Conservation (phyloP, 2,329 filamentous ascomycete genomes). For the Phyllosticta citrichinensis region DNA sequence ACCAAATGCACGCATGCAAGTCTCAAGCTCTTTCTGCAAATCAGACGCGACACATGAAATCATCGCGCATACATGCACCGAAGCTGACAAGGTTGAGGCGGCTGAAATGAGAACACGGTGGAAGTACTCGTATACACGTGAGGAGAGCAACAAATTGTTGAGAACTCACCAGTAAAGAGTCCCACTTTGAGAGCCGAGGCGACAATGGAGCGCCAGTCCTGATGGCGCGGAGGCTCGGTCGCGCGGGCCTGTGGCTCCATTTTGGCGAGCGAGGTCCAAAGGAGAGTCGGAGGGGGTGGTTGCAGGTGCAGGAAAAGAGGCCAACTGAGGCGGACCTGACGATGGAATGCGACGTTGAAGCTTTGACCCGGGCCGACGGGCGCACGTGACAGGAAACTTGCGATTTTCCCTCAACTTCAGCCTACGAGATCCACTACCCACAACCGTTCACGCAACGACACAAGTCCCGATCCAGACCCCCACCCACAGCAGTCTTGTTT, state of each 20-base stretch:
- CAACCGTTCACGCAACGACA: slow-evolving; percentile 6
- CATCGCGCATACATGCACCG: not conserved
- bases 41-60: not conserved
- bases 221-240: not conserved
- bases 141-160: not conserved
- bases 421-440: slow-evolving; percentile 3
- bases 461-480: slow-evolving; percentile 5
- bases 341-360: not conserved
- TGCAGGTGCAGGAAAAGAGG: not conserved
- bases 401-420: slow-evolving; percentile 10
- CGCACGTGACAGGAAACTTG: slow-evolving; percentile 3
- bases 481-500: not conserved
- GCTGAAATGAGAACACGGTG: slow-evolving; percentile 2
- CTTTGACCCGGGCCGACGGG: not conserved
- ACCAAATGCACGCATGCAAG: not conserved
- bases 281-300: not conserved
- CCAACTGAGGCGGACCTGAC: not conserved
- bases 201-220: not conserved
- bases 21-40: not conserved
- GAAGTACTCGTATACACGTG: not conserved
- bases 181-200: slow-evolving; percentile 9
- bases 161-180: slow-evolving; percentile 7
- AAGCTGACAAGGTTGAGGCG: not conserved
- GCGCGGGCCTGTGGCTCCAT: not conserved
- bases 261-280: not conserved